A percentile compares a stretch with the other conserved stretches of the same genome.
phyloP scores from a whole-genome alignment of 169 alveolate genomes.

The Plasmodium relictum region DNA sequence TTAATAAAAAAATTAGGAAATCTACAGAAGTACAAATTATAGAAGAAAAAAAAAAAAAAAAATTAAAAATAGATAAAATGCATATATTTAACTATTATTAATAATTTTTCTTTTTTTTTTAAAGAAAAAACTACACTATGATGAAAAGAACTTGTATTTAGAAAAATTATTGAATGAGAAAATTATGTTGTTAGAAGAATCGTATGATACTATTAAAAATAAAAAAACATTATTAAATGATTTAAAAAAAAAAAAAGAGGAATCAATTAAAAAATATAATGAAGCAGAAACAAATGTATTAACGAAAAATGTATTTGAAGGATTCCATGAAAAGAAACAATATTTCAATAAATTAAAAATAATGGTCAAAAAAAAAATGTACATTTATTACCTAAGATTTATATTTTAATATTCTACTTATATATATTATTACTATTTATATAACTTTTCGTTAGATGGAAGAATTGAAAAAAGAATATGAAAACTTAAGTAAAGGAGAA shows the following conservation, averaged over 20 bases:
- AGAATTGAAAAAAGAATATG: constrained; percentile 10
- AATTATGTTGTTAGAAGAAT: constrained; percentile 10
- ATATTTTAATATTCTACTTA: neutral
- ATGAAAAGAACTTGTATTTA: constrained; percentile 36
- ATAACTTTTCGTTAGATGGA: constrained; percentile 12
- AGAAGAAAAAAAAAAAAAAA: neutral
- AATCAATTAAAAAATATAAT: constrained; percentile 37
- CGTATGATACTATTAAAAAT: constrained; percentile 9
- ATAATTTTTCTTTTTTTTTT: neutral
- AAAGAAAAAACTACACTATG: constrained; percentile 65
- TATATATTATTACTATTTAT: neutral
- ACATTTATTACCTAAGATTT: too few relatives aligned
- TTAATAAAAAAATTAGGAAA: constrained; percentile 26
- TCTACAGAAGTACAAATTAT: constrained; percentile 28
- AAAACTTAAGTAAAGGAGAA: constrained; percentile 4
- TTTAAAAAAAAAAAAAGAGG: constrained; percentile 63
- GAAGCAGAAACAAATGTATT: constrained; percentile 19
- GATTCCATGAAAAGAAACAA: constrained; percentile 27
- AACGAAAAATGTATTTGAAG: constrained; percentile 50
- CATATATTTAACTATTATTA: neutral
- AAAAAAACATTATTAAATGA: constrained; percentile 34
- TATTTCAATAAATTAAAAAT: constrained; percentile 20
- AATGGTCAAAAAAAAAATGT: constrained; percentile 34
- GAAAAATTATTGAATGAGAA: constrained; percentile 47
- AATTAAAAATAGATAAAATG: neutral